Base-by-base conservation (phyloP, 2,329 filamentous ascomycete genomes). In the Cytospora piceae region DNA sequence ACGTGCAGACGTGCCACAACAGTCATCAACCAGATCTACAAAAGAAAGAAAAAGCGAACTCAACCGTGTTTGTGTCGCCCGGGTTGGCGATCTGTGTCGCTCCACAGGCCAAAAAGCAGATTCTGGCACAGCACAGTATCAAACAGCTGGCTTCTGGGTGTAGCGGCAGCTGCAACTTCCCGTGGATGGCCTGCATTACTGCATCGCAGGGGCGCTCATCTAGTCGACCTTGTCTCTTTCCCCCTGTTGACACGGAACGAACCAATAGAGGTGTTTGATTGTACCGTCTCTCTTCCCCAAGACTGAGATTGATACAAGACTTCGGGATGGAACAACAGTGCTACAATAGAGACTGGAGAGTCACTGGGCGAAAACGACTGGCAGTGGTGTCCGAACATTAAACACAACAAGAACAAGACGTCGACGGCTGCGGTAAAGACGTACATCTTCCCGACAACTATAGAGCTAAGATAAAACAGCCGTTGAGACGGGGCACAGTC, bases 221-320 rank as follows among this genome's bases (percentile, higher is more conserved):
- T 42, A 15, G 39, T n/a, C 39, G 39, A 42, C 39, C 4, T 37
- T 42, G 39, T 42, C 39, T 42, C 39, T 42, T 80, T 80, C 7
- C 65, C 75, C 20, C 66, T 81, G 11, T 72, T 78, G 63, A 67
- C 73, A 14, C 67, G 70, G 20, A 69, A 73, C 11, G 20, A 42
- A 42, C 20, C 17, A 42, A n/a, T 15, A 20, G 17, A n/a, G 4
- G 20, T 42, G 39, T n/a, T 7, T n/a, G 6, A 20, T 8, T 42
- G 20, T 42, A n/a, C 39, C 15, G 37, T 39, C 14, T 39, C 11
- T 20, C 20, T 20, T 42, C 39, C 17, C 4, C 20, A n/a, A 12
- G 3, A 42, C 17, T 20, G 39, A n/a, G 2, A 42, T 20, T n/a
- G 39, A 42, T 1, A 42, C 39, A 15, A 42, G 20, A 42, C 39